Percentiles rank a stretch among this genome's conserved stretches.
These are phyloP conservation scores for Sphaerostilbella broomeana DNA, from an alignment of 2,329 filamentous ascomycete genomes.

Conservation along the genomic window DNA sequence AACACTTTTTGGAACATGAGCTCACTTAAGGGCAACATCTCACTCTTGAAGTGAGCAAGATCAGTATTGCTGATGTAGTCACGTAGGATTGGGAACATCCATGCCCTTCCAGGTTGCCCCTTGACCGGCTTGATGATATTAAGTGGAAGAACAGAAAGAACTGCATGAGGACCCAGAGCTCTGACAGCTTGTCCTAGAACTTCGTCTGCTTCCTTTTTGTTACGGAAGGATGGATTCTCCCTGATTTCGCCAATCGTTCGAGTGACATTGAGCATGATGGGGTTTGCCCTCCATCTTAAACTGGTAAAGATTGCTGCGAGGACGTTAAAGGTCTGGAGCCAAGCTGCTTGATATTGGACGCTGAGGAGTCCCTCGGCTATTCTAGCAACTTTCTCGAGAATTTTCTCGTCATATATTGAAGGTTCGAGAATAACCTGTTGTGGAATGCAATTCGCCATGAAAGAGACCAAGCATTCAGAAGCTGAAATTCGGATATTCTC, in stretches of 20 bases:
- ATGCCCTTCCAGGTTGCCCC: conserved; percentile 79
- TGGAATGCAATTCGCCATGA: conserved; percentile 85
- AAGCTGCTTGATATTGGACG: conserved; percentile 88
- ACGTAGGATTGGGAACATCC: conserved; percentile 87
- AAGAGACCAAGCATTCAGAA: conserved; percentile 89
- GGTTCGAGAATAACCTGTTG: conserved; percentile 77
- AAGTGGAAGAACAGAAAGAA: conserved; percentile 75
- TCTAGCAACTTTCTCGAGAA: conserved; percentile 72
- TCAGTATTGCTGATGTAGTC: conserved; percentile 87
- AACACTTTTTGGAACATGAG: conserved; percentile 82
- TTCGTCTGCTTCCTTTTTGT: conserved; percentile 90
- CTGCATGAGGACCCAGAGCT: conserved; percentile 82
- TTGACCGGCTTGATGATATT: conserved; percentile 74
- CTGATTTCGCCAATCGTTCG: conserved; percentile 80
- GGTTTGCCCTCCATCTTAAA: conserved; percentile 76
- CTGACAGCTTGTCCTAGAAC: conserved; percentile 82
- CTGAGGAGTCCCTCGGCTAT: conserved; percentile 68
- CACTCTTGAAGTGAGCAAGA: conserved; percentile 74
- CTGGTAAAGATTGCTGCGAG: conserved; percentile 81
- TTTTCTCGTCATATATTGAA: conserved; percentile 87
- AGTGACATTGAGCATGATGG: conserved; percentile 68
- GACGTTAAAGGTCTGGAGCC: conserved; percentile 90
- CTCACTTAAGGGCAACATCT: conserved; percentile 86
- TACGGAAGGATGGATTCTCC: conserved; percentile 78
- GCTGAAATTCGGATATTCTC: conserved; percentile 92